Percentiles rank a stretch among this genome's conserved stretches.
These are phyloP conservation scores for Pestalotiopsis sp. DNA, from an alignment of 2,329 filamentous ascomycete genomes.

Conservation along the genomic window DNA sequence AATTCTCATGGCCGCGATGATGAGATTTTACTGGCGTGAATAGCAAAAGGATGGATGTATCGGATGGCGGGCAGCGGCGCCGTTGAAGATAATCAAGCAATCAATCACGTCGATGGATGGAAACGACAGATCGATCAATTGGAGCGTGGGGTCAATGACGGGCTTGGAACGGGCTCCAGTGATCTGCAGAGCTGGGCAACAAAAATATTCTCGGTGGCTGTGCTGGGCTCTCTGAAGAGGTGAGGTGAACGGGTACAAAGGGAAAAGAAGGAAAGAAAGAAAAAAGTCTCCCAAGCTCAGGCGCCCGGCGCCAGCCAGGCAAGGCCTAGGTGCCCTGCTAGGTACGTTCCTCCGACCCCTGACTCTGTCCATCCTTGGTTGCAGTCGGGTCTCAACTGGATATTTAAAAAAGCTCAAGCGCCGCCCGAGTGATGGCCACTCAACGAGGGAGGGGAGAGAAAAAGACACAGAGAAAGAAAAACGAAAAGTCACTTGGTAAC, in stretches of 20 bases:
- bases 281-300: not conserved
- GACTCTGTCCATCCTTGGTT: not conserved
- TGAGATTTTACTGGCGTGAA: not conserved
- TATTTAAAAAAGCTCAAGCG: conserved; percentile 16
- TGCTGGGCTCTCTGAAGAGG: not conserved
- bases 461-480: not conserved
- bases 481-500: not conserved
- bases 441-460: not conserved
- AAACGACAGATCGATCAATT: not conserved
- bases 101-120: not conserved
- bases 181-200: conserved; percentile 3
- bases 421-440: conserved; percentile 9
- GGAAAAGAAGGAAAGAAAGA: not conserved
- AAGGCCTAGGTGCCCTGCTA: not conserved
- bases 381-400: not conserved
- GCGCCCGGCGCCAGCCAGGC: not conserved
- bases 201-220: conserved; percentile 10
- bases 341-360: conserved; percentile 10
- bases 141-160: not conserved
- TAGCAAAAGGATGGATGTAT: not conserved
- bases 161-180: not conserved
- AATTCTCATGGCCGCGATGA: not conserved
- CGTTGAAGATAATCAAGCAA: not conserved
- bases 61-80: not conserved
- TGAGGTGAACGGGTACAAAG: not conserved